phyloP scores from a whole-genome alignment of 768 basidiomycete genomes.

The Lactifluus piperatus region DNA sequence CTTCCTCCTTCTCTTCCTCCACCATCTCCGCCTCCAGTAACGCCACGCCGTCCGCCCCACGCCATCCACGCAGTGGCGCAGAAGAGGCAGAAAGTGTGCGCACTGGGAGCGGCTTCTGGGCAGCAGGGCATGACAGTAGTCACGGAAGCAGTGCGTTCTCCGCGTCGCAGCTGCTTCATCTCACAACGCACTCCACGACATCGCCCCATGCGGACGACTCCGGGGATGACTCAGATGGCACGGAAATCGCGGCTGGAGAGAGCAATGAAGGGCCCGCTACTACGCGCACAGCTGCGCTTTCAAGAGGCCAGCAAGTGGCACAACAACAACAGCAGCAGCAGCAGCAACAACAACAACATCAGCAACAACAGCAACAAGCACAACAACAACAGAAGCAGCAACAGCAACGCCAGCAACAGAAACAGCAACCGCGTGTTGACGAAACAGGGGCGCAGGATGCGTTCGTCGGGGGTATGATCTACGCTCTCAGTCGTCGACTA shows the following conservation, averaged over 20 bases:
- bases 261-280: conserved; percentile 26
- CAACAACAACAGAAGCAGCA: not conserved
- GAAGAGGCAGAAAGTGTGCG: conserved; percentile 39
- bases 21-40: not conserved
- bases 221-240: conserved; percentile 48
- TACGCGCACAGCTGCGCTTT: not conserved
- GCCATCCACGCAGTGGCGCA: conserved; percentile 1
- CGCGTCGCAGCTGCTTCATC: conserved; percentile 19
- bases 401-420: not conserved
- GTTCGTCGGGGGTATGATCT: conserved; percentile 85
- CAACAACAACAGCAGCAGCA: not conserved
- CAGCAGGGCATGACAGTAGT: conserved; percentile 40
- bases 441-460: conserved; percentile 76
- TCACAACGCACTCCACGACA: conserved; percentile 7
- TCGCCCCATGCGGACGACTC: conserved; percentile 44
- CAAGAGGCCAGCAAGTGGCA: not conserved
- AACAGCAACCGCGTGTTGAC: conserved; percentile 37
- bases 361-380: not conserved
- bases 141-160: conserved; percentile 51
- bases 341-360: not conserved
- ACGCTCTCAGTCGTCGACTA: conserved; percentile 60
- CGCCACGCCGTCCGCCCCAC: not conserved
- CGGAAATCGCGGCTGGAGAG: conserved; percentile 30
- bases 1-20: conserved; percentile 21
- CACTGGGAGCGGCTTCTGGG: conserved; percentile 75